Evolutionary conservation across 257 asterid species (phyloP), one percentile per base, ranked within the genome.

Genomic region (Leonotis leonurus): DNA sequence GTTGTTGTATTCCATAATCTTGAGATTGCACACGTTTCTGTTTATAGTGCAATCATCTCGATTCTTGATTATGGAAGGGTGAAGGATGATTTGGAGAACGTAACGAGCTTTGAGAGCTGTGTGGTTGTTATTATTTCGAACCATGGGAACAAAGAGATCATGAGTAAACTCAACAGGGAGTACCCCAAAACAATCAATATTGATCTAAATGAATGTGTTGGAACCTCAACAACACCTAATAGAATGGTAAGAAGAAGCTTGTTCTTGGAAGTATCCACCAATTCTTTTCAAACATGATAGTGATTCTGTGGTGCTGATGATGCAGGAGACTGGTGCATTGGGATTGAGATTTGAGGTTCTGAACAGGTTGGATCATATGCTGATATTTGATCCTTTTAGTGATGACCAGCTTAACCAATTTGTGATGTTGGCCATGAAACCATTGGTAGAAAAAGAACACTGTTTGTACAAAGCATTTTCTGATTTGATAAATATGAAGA

Each of bases 11-110:
- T 65, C 39, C 62, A 65, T 30, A 22, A 32, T 20, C 64, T 65
- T 40, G 71, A 65, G 64, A 30, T 20, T 48, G 64, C 64, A 16
- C 64, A 55, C 64, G 18, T 55, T n/a, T 40, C 71, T 29, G 64
- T 41, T 54, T 65, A 54, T 8, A 66, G 71, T 57, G 43, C 56
- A 20, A 20, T 66, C 8, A 37, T 66, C 8, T 66, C 71, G 18
- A 55, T 66, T 43, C 64, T 66, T 43, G 64, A 66, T 3, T 3
- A 3, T 22, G 65, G 64, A 21, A 40, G 43, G 58, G 39, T 29
- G 11, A 12, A 3, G 49, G 71, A 55, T 64, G 44, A 26, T 29
- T 48, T 41, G 26, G 56, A 48, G 16, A 66, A 66, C 50, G n/a
- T 4, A 32, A 45, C 46, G 5, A 39, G 27, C 50, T 66, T 66